Conservation (phyloP, 176 grass and related monocot genomes). For the Typha latifolia region DNA sequence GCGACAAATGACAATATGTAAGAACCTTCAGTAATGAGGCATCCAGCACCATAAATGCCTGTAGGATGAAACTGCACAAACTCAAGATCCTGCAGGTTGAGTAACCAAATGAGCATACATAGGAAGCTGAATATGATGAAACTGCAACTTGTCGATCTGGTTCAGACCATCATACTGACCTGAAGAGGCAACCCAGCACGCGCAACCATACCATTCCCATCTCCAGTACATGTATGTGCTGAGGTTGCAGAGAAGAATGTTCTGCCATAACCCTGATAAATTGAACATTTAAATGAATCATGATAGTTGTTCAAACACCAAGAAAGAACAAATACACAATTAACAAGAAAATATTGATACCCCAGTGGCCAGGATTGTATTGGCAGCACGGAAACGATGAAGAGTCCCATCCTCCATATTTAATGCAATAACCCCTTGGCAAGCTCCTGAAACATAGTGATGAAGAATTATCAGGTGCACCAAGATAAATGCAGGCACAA, state of each 20-base stretch:
- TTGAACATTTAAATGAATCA: background rate
- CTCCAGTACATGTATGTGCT: conserved; percentile 97
- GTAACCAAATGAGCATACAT: background rate
- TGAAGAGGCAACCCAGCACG: conserved; percentile 94
- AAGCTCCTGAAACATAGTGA: conserved; percentile 43
- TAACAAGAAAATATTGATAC: conserved; percentile 31
- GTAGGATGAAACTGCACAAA: conserved; percentile 94
- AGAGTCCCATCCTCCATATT: conserved; percentile 99
- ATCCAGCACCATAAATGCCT: conserved; percentile 81
- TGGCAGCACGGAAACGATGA: conserved; percentile 72
- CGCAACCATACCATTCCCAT: conserved; percentile 96
- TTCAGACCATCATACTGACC: conserved; percentile 25
- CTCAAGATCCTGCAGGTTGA: conserved; percentile 71
- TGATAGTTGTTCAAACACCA: conserved; percentile 8
- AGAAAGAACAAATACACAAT: background rate
- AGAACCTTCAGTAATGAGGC: conserved; percentile 83
- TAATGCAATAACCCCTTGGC: conserved; percentile 86
- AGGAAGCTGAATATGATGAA: background rate
- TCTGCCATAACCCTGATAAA: conserved; percentile 69
- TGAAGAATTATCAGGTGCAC: background rate
- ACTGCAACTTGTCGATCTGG: background rate
- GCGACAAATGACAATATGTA: background rate
- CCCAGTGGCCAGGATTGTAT: conserved; percentile 92
- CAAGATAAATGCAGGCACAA: background rate
- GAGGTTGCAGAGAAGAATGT: conserved; percentile 95